Evolutionary conservation across 495 filamentous ascomycete species (phyloP).

Genomic region (Podospora appendiculata): DNA sequence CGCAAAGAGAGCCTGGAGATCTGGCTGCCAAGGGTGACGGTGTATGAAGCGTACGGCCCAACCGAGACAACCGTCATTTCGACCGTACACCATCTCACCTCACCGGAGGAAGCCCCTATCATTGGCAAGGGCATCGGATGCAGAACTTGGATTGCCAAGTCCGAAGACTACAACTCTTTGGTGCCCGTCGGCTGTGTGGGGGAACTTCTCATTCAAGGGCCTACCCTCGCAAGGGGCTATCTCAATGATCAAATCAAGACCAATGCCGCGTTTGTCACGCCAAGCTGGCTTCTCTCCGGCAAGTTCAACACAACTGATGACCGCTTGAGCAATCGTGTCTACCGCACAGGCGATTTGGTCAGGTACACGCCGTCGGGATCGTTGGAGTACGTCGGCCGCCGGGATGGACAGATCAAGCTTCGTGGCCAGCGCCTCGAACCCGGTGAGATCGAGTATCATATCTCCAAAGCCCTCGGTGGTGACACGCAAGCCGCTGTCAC

Average conservation of each 20-base stretch:
- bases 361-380: neutral
- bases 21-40: neutral
- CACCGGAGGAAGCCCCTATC: neutral
- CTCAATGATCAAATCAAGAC: neutral
- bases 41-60: neutral
- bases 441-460: neutral
- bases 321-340: neutral
- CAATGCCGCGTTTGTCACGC: too few species aligned
- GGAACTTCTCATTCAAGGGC: neutral
- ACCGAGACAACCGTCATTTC: neutral
- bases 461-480: too few species aligned
- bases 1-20: neutral
- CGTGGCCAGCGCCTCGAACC: neutral
- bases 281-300: too few species aligned
- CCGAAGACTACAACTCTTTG: neutral
- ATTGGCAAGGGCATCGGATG: neutral
- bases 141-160: neutral
- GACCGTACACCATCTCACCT: neutral
- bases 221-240: neutral
- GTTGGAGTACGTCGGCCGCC: neutral
- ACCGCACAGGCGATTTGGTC: neutral
- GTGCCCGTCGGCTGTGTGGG: neutral
- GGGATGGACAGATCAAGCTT: neutral
- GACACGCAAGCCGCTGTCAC: too few species aligned
- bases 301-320: neutral